phyloP scores from a whole-genome alignment of 306 rosid species.

The Cucumis cinereus region DNA sequence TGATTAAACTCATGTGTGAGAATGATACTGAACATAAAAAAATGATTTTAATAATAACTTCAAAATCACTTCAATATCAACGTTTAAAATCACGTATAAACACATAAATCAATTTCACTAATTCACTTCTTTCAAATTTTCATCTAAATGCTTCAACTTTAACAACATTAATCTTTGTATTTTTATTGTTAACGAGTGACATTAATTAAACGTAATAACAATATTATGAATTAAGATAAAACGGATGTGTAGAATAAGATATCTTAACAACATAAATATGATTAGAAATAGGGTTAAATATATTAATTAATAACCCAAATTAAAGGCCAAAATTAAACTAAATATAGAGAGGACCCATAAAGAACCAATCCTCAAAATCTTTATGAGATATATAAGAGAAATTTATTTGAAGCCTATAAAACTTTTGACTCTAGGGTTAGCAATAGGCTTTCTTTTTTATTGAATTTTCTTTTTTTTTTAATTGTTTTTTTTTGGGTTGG shows the following conservation, averaged over 20 bases:
- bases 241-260: not conserved
- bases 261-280: not conserved
- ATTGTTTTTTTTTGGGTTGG: too few relatives aligned
- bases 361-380: not conserved
- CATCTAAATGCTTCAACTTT: not conserved
- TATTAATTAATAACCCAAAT: not conserved
- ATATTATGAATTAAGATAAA: not conserved
- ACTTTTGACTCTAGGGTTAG: conserved; percentile 5
- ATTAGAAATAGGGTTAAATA: not conserved
- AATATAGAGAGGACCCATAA: not conserved
- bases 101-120: too few relatives aligned
- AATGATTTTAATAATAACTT: too few relatives aligned
- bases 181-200: not conserved
- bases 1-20: too few relatives aligned
- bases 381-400: not conserved
- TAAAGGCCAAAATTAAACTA: not conserved
- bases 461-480: too few relatives aligned
- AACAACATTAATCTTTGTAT: not conserved
- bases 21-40: too few relatives aligned
- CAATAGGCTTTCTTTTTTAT: not conserved
- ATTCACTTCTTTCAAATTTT: not conserved
- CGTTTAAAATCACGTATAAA: too few relatives aligned
- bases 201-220: not conserved
- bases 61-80: too few relatives aligned
- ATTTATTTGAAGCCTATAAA: not conserved